A percentile compares a stretch with the other conserved stretches of the same genome.
Evolutionary conservation across 768 basidiomycete genomes (phyloP).

Genomic region (Macrolepiota dolichaula): DNA sequence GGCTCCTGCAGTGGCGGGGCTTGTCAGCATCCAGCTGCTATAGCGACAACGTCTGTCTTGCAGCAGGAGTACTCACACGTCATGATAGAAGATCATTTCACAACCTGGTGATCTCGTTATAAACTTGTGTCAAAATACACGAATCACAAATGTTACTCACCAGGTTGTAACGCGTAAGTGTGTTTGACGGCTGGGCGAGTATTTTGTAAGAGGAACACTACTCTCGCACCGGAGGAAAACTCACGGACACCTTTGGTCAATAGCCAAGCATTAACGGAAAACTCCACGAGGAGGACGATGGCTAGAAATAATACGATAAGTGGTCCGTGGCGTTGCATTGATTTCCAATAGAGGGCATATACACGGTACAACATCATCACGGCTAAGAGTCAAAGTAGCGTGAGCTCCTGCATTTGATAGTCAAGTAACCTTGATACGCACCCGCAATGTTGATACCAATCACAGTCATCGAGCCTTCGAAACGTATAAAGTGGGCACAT

Average conservation of each 20-base stretch:
- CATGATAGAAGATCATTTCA: constrained; percentile 35
- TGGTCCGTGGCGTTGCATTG: background rate
- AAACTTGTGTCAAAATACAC: background rate
- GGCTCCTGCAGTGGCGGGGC: constrained; percentile 23
- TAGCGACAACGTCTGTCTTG: background rate
- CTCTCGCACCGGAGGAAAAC: constrained; percentile 15
- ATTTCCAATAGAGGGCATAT: constrained; percentile 31
- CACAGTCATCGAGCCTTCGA: constrained; percentile 45
- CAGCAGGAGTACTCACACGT: background rate
- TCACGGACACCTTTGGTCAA: constrained; percentile 46
- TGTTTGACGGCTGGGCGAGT: constrained; percentile 28
- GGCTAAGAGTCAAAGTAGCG: constrained; percentile 14
- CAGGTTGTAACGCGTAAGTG: background rate
- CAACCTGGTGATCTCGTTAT: constrained; percentile 27
- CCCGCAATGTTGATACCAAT: constrained; percentile 50
- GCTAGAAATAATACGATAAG: constrained; percentile 25
- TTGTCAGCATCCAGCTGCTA: background rate
- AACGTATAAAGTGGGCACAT: constrained; percentile 45
- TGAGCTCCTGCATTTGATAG: background rate
- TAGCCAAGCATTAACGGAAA: constrained; percentile 49
- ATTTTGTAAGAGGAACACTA: background rate
- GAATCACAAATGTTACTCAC: background rate
- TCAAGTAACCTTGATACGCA: background rate
- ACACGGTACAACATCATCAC: constrained; percentile 59
- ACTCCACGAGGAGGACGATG: constrained; percentile 37